phyloP scores from a whole-genome alignment of 2,329 filamentous ascomycete species.

The Bipolaris oryzae region DNA sequence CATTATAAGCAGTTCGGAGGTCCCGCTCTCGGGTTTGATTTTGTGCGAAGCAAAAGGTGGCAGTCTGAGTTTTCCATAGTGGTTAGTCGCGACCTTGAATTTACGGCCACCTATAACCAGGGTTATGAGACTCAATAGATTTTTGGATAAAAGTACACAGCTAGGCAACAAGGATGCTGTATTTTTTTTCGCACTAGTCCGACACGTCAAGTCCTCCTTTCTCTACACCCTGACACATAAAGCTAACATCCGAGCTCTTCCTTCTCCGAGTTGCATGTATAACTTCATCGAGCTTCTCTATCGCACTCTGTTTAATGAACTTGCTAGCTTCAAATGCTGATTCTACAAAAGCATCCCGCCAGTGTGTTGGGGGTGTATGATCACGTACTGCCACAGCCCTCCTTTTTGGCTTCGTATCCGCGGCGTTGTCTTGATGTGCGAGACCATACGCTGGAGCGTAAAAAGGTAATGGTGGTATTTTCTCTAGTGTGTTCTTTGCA shows the following conservation, averaged over 20 bases:
- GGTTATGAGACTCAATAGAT: no score
- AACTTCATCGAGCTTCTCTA: slow-evolving; percentile 1
- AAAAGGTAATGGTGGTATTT: neutral
- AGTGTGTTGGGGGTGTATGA: slow-evolving; percentile 10
- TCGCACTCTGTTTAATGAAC: slow-evolving; percentile 4
- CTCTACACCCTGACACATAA: slow-evolving; percentile 29
- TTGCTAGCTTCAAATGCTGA: slow-evolving; percentile 5
- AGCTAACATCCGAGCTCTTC: slow-evolving; percentile 26
- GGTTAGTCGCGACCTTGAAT: no score
- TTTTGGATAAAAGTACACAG: no score
- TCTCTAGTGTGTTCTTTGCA: neutral
- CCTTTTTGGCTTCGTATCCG: neutral
- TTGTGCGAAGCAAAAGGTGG: no score
- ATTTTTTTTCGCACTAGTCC: no score
- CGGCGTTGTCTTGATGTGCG: neutral
- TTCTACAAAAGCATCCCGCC: slow-evolving; percentile 16
- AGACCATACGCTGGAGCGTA: neutral
- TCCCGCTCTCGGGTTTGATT: no score
- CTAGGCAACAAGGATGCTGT: no score
- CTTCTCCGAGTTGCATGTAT: slow-evolving; percentile 14
- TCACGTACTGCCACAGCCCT: neutral
- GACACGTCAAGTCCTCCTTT: neutral
- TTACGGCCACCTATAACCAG: no score
- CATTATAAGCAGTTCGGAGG: no score
- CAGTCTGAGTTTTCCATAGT: no score